Evolutionary conservation across 164 flowering plant genomes (phyloP).

Genomic region (Stephania yunnanensis): DNA sequence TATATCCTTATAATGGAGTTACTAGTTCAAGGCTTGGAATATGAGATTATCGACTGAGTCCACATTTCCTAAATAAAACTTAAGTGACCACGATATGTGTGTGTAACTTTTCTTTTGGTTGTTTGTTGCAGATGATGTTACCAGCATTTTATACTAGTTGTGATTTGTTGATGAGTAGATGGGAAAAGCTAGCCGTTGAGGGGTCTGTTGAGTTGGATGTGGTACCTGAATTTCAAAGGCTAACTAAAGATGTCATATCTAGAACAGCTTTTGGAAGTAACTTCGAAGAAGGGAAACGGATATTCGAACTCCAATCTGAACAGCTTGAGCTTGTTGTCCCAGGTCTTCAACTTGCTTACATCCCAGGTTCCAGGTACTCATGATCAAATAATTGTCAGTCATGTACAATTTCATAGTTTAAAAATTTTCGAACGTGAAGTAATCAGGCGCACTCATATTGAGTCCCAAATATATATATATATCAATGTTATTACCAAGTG

Average conservation of each 20-base stretch:
- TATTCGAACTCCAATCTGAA: constrained; percentile 34
- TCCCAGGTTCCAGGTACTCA: constrained; percentile 19
- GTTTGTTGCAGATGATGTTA: constrained; percentile 21
- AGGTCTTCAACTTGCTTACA: not conserved
- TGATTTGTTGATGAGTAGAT: constrained; percentile 16
- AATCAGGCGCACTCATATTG: not conserved
- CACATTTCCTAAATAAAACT: not conserved
- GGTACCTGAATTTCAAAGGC: constrained; percentile 20
- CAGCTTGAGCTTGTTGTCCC: constrained; percentile 14
- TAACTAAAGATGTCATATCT: constrained; percentile 31
- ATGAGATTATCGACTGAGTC: not conserved
- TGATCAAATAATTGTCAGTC: too few species aligned
- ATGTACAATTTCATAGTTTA: not conserved
- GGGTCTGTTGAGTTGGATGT: constrained; percentile 27
- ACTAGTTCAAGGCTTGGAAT: too few species aligned
- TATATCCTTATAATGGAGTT: too few species aligned
- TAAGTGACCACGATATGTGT: not conserved
- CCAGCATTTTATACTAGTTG: constrained; percentile 28
- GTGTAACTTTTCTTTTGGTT: not conserved
- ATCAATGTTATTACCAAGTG: too few species aligned
- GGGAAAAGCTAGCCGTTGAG: constrained; percentile 15
- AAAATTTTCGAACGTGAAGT: not conserved
- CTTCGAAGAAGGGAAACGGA: constrained; percentile 34
- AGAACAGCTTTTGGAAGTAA: constrained; percentile 35
- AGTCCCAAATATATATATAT: not conserved